Evolutionary conservation across 805 yeast genomes (phyloP).

Genomic region (Metschnikowia proteae): DNA sequence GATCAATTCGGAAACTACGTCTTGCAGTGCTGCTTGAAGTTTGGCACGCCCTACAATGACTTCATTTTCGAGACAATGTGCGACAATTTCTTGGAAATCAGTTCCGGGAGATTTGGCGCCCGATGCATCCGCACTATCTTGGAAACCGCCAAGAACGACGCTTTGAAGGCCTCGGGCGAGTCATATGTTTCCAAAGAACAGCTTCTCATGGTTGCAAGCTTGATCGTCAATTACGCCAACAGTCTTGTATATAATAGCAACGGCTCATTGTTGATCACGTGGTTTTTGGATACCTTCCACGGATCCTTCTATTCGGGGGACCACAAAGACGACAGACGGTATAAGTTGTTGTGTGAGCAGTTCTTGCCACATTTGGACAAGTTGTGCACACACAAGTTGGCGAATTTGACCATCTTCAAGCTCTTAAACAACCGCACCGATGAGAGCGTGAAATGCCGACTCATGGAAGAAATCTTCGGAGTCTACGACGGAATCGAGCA

Average conservation of each 20-base stretch:
- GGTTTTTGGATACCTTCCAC: conserved; percentile 81
- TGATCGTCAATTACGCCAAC: conserved; percentile 73
- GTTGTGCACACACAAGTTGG: conserved; percentile 77
- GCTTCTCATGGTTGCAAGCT: conserved; percentile 65
- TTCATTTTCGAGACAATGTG: conserved; percentile 83
- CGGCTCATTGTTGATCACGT: conserved; percentile 84
- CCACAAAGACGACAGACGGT: conserved; percentile 42
- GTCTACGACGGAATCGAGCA: conserved; percentile 26
- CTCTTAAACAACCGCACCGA: conserved; percentile 69
- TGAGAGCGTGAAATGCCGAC: conserved; percentile 52
- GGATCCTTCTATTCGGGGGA: conserved; percentile 25
- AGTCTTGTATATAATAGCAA: conserved; percentile 78
- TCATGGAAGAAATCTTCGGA: conserved; percentile 68
- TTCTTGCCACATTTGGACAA: conserved; percentile 58
- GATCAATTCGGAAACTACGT: conserved; percentile 98
- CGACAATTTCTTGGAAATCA: conserved; percentile 72
- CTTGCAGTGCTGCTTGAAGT: conserved; percentile 87
- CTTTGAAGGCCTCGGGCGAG: conserved; percentile 13
- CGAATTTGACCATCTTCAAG: conserved; percentile 77
- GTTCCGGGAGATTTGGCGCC: conserved; percentile 90
- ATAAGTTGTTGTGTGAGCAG: conserved; percentile 58
- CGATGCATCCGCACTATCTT: conserved; percentile 91
- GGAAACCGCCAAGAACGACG: conserved; percentile 64
- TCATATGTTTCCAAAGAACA: conserved; percentile 50
- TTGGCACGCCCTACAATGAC: conserved; percentile 84